A percentile compares a stretch with the other conserved stretches of the same genome.
These are phyloP conservation scores for Mikania micrantha DNA, from an alignment of 129 eudicot genomes.

Conservation along the genomic window DNA sequence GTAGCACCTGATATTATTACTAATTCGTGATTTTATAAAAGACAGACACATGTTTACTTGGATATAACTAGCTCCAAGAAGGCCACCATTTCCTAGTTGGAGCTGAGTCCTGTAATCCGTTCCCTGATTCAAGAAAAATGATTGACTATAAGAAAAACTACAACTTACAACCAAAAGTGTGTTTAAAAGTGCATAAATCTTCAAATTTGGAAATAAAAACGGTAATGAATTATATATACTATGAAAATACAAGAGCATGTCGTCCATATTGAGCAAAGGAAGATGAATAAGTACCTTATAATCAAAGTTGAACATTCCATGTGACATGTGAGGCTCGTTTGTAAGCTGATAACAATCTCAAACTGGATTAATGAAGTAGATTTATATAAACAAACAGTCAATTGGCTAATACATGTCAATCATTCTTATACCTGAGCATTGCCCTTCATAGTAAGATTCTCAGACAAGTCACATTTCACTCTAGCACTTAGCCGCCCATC, in stretches of 20 bases:
- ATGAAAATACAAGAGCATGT: neutral
- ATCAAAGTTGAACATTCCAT: slow-evolving; percentile 78
- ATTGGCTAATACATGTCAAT: neutral
- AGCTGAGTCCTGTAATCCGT: slow-evolving; percentile 79
- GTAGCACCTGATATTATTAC: neutral
- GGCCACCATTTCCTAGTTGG: slow-evolving; percentile 75
- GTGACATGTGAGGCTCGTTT: slow-evolving; percentile 92
- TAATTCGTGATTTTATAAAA: neutral
- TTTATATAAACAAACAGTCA: neutral
- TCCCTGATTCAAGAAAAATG: slow-evolving; percentile 45
- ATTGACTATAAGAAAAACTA: neutral
- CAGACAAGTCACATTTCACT: slow-evolving; percentile 77
- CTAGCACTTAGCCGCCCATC: slow-evolving; percentile 93
- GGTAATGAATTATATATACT: neutral
- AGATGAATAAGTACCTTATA: slow-evolving; percentile 53
- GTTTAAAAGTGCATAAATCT: neutral
- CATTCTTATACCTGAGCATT: slow-evolving; percentile 64
- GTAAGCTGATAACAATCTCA: slow-evolving; percentile 51
- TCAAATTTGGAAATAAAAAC: neutral
- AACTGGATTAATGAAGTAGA: slow-evolving; percentile 2
- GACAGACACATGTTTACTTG: slow-evolving; percentile 45
- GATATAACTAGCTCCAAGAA: slow-evolving; percentile 89
- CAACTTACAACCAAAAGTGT: neutral
- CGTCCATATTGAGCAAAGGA: neutral
- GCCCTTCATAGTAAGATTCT: slow-evolving; percentile 71